phyloP scores from a whole-genome alignment of 148 eudicot genomes.

The Heliosperma pusillum region DNA sequence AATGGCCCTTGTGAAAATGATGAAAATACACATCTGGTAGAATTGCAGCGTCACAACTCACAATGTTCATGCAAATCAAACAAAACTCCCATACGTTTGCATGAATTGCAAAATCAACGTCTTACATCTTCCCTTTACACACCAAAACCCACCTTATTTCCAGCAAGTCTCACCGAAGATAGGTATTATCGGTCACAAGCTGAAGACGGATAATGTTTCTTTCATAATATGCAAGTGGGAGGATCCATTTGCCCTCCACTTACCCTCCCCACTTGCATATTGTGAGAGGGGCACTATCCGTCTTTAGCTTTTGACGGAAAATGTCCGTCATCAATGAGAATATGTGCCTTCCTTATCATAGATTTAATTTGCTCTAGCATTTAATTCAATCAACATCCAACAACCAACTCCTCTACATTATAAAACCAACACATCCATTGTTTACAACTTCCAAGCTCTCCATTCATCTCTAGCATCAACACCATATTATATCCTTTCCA shows the following conservation, averaged over 20 bases:
- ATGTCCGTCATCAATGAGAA: too few species aligned
- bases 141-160: neutral
- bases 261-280: too few species aligned
- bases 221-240: too few species aligned
- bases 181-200: too few species aligned
- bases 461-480: too few species aligned
- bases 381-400: slow-evolving; percentile 18
- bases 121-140: neutral
- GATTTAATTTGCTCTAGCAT: neutral
- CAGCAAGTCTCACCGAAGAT: too few species aligned
- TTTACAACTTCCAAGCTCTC: neutral
- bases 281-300: too few species aligned
- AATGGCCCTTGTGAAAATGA: too few species aligned
- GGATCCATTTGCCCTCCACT: too few species aligned
- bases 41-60: neutral
- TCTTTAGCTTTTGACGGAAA: too few species aligned
- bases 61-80: slow-evolving; percentile 4
- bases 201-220: too few species aligned
- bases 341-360: too few species aligned
- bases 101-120: neutral
- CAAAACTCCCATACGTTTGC: slow-evolving; percentile 5
- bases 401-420: slow-evolving; percentile 12
- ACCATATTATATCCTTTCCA: neutral
- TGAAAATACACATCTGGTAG: neutral
- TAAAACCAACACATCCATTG: neutral